Base-by-base conservation (phyloP, 148 eudicot species). In the Chenopodium suecicum region DNA sequence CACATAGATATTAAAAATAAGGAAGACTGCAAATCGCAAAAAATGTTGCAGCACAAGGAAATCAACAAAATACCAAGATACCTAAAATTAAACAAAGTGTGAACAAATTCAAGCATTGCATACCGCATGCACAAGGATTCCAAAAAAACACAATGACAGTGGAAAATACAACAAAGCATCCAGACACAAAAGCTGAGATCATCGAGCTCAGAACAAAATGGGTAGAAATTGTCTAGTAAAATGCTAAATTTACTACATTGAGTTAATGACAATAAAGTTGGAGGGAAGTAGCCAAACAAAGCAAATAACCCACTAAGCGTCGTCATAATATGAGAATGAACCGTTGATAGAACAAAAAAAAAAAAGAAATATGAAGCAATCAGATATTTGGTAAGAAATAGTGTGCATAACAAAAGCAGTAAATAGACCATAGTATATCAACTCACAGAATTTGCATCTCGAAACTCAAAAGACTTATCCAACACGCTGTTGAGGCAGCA, bases 401-500 rank as follows among this genome's bases (percentile, higher is more conserved):
- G 68, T 50, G 7, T 68, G 46, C 64, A 67, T 37, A 78, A 74
- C 25, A 48, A 68, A 44, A 25, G 23, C 44, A 58, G n/a, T 68
- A 80, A 64, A 78, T 23, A 74, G 67, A 50, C 19, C 13, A 17
- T 27, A 58, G 41, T 19, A 37, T 48, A 41, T 81, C 41, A 78
- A 94, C 99, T 96, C 87, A 96, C 99, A 76, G 97, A 87, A 86
- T 91, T 92, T 77, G 98, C 97, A 88, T 96, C 98, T 29, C 88
- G 90, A 78, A 96, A 87, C 86, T 96, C 97, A 78, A 96, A 96
- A 78, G 99, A 92, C 81, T 92, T 91, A 88, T 96, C 97, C 79
- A 96, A 91, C 83, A 96, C 98, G 78, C 98, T 96, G 90, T 92
- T 87, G 79, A 96, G 82, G 85, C 99, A 96, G 85, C 99, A 96